Conservation (phyloP, 148 eudicot genomes). For the Fagopyrum homotropicum region DNA sequence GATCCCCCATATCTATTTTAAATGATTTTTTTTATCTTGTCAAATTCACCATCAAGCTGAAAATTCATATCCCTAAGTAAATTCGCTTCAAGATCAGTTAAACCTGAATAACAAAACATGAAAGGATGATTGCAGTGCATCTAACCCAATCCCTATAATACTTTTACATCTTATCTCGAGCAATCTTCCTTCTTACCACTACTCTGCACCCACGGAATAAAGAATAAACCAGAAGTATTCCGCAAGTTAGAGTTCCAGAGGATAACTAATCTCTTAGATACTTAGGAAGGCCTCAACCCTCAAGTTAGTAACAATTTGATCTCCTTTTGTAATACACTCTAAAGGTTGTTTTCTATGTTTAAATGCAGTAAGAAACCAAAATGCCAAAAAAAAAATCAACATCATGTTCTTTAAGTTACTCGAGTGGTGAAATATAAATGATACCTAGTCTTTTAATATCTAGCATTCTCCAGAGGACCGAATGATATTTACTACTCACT, state of each 20-base stretch:
- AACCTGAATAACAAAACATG: neutral
- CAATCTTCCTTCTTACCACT: neutral
- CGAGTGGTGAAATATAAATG: neutral
- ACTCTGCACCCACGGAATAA: neutral
- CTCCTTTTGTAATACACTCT: neutral
- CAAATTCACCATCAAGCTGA: conserved; percentile 65
- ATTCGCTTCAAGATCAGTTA: conserved; percentile 17
- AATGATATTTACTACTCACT: neutral
- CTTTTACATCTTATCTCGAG: neutral
- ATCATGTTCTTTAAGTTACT: neutral
- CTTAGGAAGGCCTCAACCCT: neutral
- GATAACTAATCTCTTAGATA: neutral
- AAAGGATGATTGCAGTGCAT: neutral
- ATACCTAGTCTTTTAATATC: neutral
- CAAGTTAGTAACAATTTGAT: neutral
- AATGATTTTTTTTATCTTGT: conserved; percentile 62
- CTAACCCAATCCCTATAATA: neutral
- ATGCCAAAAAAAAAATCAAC: neutral
- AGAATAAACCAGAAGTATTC: neutral
- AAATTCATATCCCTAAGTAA: conserved; percentile 77
- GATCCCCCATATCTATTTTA: conserved; percentile 64
- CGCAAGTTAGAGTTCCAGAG: neutral
- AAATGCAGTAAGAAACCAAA: neutral
- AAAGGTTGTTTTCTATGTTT: neutral
- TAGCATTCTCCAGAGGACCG: neutral